Base-by-base conservation (phyloP, 768 basidiomycete species). In the Clitopilus hobsonii region DNA sequence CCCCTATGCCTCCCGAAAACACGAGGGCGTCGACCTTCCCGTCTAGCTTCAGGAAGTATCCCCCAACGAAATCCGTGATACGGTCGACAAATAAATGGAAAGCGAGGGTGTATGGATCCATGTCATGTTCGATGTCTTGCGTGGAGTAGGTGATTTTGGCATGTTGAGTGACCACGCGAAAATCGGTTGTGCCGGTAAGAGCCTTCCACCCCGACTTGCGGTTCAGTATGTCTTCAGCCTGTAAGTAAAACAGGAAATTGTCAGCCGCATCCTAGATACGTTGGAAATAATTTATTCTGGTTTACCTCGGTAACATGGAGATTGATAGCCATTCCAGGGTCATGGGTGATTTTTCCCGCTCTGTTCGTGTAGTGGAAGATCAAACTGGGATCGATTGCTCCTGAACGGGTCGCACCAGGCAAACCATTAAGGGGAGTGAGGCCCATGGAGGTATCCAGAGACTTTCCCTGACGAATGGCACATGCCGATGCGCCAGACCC, bases 401-500 rank as follows among this genome's bases (percentile, higher is more conserved):
- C 94, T 13, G 85, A 81, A 49, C 94, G 85, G 1, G 94, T 95
- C 1, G 91, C 92, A 14, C 94, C 94, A 3, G 94, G 92, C 0
- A 96, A 74, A 1, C 93, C 93, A 53, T 84, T 84, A n/a, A 94
- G 69, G 3, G 93, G 94, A 1, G 94, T 94, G 30, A 97, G 79
- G 2, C 93, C 94, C 94, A 97, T 97, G 30, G 83, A 86, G 1
- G 92, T 95, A 68, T 96, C 91, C 59, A 87, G 76, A 20, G 89
- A 91, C 56, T 79, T 71, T 20, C 94, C 94, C 32, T 75, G 65
- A 49, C 77, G 76, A 66, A 96, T 86, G 16, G 84, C 84, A 67
- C 91, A 94, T 13, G 80, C 83, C 13, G 88, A 91, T 0, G 93
- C 94, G 13, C 94, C 94, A n/a, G 90, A 91, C 4, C 94, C 94